These are phyloP conservation scores for Penicillium bovifimosum DNA, from an alignment of 495 filamentous ascomycete species.

Conservation along the genomic window DNA sequence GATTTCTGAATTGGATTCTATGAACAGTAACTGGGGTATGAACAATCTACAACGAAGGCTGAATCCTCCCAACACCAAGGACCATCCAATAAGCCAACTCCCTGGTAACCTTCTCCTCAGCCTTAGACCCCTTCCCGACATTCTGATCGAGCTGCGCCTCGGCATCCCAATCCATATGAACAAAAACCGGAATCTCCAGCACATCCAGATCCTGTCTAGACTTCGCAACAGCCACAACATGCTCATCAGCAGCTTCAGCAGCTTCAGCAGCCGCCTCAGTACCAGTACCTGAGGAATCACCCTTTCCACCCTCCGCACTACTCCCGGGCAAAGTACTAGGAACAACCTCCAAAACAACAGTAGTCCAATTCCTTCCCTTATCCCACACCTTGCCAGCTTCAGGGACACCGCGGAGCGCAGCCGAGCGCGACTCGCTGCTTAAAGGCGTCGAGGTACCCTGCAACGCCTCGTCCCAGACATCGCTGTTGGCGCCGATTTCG, in stretches of 20 bases:
- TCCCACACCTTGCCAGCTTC: conserved; percentile 96
- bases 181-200: conserved; percentile 92
- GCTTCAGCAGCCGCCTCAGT: conserved; percentile 6
- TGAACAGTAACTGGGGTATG: background rate
- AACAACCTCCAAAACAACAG: conserved; percentile 83
- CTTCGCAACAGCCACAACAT: conserved; percentile 12
- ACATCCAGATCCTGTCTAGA: conserved; percentile 75
- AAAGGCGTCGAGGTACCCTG: conserved; percentile 36
- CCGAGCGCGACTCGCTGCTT: conserved; percentile 28
- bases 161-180: conserved; percentile 86
- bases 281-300: conserved; percentile 8
- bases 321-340: conserved; percentile 51
- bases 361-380: conserved; percentile 89
- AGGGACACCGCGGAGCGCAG: conserved; percentile 44
- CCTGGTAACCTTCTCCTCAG: conserved; percentile 48
- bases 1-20: background rate
- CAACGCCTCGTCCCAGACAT: conserved; percentile 93
- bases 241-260: conserved; percentile 8
- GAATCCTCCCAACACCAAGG: conserved; percentile 76
- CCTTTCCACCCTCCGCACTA: conserved; percentile 20
- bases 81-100: conserved; percentile 96
- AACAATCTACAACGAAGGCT: conserved; percentile 14
- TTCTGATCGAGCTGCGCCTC: conserved; percentile 65
- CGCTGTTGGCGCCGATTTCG: conserved; percentile 88
- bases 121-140: conserved; percentile 45